Evolutionary conservation across 768 basidiomycete genomes (phyloP).

Genomic region (Lactifluus subvellereus): DNA sequence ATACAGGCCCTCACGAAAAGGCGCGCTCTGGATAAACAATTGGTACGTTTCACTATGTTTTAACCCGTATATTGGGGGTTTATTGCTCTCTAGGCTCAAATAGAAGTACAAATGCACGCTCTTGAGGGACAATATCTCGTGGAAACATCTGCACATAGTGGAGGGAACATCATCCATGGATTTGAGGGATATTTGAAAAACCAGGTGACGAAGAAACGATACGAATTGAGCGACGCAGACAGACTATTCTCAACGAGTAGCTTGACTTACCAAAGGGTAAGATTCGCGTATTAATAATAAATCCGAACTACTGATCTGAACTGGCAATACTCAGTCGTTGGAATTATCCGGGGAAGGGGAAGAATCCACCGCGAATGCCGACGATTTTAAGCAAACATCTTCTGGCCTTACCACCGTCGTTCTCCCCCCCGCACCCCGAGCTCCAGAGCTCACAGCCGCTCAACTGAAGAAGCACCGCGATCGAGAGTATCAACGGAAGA

Average conservation of each 20-base stretch:
- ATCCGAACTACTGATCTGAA: slow-evolving; percentile 3
- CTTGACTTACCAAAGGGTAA: slow-evolving; percentile 66
- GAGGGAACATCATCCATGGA: slow-evolving; percentile 84
- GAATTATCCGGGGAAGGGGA: slow-evolving; percentile 70
- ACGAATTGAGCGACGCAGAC: slow-evolving; percentile 72
- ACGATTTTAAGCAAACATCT: slow-evolving; percentile 65
- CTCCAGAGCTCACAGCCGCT: slow-evolving; percentile 61
- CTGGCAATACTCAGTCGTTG: slow-evolving; percentile 50
- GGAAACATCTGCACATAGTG: slow-evolving; percentile 69
- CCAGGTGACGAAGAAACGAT: slow-evolving; percentile 61
- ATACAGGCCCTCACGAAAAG: slow-evolving; percentile 70
- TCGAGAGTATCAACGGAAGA: slow-evolving; percentile 74
- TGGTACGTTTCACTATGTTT: slow-evolving; percentile 42
- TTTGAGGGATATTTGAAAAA: slow-evolving; percentile 85
- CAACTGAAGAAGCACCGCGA: slow-evolving; percentile 77
- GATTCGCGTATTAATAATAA: slow-evolving; percentile 3
- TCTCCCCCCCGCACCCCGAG: slow-evolving; percentile 64
- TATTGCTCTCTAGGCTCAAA: slow-evolving; percentile 49
- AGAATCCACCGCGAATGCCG: slow-evolving; percentile 53
- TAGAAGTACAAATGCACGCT: slow-evolving; percentile 74
- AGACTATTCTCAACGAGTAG: slow-evolving; percentile 82
- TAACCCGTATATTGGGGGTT: not conserved
- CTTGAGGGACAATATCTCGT: slow-evolving; percentile 70
- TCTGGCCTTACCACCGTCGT: slow-evolving; percentile 72
- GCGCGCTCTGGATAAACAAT: slow-evolving; percentile 65